Evolutionary conservation across 23 red algal species (phyloP).

Genomic region (Chondrus crispus): DNA sequence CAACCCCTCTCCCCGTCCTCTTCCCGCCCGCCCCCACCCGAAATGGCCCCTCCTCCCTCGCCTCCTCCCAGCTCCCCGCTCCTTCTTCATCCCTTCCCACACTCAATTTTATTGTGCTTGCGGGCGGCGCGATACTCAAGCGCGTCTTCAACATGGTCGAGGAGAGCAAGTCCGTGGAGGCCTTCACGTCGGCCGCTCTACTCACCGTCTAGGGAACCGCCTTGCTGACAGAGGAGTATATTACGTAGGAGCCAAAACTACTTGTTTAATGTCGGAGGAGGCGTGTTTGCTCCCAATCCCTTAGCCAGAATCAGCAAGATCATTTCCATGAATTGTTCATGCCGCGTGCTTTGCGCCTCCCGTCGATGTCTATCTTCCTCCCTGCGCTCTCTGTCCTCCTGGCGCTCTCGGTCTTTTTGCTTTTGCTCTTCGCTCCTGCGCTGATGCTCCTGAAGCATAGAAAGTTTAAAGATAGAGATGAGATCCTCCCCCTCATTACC

Average conservation of each 20-base stretch:
- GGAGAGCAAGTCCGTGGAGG: constrained; percentile 78
- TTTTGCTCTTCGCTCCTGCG: neutral
- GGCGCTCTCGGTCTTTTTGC: no score
- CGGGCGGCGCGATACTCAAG: constrained; percentile 73
- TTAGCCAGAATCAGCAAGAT: no score
- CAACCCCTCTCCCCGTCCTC: no score
- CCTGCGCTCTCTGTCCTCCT: no score
- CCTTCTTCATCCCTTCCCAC: no score
- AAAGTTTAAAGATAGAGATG: neutral
- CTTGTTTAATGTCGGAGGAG: no score
- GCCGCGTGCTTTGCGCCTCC: neutral
- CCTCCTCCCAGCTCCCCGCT: no score
- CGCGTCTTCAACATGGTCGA: constrained; percentile 83
- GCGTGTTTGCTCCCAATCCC: no score
- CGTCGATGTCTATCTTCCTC: neutral
- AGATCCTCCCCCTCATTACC: neutral
- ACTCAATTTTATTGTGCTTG: constrained; percentile 63
- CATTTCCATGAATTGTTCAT: no score
- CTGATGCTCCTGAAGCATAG: neutral
- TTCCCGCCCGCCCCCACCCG: no score
- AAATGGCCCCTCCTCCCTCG: no score
- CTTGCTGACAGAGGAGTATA: constrained; percentile 77
- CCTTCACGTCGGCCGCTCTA: constrained; percentile 86
- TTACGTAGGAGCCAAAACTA: no score
- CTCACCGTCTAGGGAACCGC: constrained; percentile 94